Evolutionary conservation across 2,329 filamentous ascomycete genomes (phyloP).

Genomic region (Thermochaetoides dissita): DNA sequence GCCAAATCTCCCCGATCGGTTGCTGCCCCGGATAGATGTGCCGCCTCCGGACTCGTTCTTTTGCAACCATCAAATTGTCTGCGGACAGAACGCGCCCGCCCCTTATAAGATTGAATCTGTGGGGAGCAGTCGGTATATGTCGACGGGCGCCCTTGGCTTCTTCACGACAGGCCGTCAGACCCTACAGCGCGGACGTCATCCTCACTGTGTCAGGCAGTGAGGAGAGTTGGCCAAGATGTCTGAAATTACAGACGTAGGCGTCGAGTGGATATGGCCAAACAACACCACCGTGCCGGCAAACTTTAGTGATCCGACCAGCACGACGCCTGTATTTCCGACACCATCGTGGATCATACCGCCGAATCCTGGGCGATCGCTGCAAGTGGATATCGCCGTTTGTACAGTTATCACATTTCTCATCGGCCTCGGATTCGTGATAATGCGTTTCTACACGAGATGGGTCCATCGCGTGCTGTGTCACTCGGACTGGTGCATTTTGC

Average conservation of each 20-base stretch:
- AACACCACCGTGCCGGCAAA: constrained; percentile 5
- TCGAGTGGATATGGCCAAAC: no score
- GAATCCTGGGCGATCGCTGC: constrained; percentile 10
- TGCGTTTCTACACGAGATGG: constrained; percentile 24
- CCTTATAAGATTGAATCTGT: neutral
- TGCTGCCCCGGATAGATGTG: no score
- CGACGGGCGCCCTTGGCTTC: neutral
- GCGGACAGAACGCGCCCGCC: no score
- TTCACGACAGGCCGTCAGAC: neutral
- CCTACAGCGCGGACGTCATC: neutral
- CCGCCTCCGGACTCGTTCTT: no score
- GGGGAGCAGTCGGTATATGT: constrained; percentile 8
- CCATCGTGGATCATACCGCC: constrained; percentile 10
- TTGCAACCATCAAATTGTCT: no score
- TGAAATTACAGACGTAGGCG: no score
- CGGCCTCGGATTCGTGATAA: constrained; percentile 20
- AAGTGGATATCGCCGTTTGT: constrained; percentile 17
- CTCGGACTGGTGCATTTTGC: constrained; percentile 25
- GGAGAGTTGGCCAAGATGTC: constrained; percentile 2
- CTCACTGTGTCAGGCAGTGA: neutral
- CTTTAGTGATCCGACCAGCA: constrained; percentile 4
- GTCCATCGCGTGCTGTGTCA: no score
- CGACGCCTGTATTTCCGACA: neutral
- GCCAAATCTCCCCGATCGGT: no score
- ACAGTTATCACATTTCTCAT: constrained; percentile 18